Conservation (phyloP, 2,329 filamentous ascomycete genomes). For the Nemania diffusa region DNA sequence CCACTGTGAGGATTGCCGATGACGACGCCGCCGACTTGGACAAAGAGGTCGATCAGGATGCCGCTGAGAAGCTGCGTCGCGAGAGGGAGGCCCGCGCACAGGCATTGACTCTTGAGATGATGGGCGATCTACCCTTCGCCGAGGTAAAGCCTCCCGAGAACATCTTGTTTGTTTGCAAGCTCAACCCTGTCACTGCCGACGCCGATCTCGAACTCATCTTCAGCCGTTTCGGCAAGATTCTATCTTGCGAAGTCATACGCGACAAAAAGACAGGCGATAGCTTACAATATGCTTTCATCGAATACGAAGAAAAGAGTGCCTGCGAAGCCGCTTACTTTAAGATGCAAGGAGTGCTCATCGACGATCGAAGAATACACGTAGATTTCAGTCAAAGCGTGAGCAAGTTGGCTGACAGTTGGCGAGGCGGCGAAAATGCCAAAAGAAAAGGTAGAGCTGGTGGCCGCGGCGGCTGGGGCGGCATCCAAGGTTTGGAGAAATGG, state of each 20-base stretch:
- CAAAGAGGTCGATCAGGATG: constrained; percentile 78
- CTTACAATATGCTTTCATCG: constrained; percentile 96
- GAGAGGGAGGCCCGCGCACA: constrained; percentile 94
- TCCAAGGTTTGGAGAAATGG: constrained; percentile 87
- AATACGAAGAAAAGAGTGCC: constrained; percentile 90
- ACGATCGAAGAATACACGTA: constrained; percentile 96
- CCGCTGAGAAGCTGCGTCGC: constrained; percentile 79
- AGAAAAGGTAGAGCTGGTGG: constrained; percentile 60
- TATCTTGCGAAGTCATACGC: constrained; percentile 95
- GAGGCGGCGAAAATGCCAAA: constrained; percentile 85
- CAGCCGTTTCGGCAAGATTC: constrained; percentile 92
- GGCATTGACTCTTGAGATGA: constrained; percentile 95
- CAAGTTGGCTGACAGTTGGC: constrained; percentile 89
- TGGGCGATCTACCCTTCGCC: constrained; percentile 95
- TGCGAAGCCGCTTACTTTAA: constrained; percentile 98
- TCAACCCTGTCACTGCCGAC: constrained; percentile 95
- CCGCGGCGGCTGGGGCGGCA: constrained; percentile 88
- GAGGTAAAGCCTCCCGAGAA: constrained; percentile 98
- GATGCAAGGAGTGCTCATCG: constrained; percentile 97
- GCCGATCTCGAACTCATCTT: constrained; percentile 96
- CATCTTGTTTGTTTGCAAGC: constrained; percentile 96
- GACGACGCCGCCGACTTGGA: constrained; percentile 78
- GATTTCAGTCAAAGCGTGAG: constrained; percentile 97
- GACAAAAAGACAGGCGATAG: constrained; percentile 95
- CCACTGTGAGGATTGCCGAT: constrained; percentile 90